Conservation (phyloP, 2,329 filamentous ascomycete genomes). For the Davidsoniella australis region DNA sequence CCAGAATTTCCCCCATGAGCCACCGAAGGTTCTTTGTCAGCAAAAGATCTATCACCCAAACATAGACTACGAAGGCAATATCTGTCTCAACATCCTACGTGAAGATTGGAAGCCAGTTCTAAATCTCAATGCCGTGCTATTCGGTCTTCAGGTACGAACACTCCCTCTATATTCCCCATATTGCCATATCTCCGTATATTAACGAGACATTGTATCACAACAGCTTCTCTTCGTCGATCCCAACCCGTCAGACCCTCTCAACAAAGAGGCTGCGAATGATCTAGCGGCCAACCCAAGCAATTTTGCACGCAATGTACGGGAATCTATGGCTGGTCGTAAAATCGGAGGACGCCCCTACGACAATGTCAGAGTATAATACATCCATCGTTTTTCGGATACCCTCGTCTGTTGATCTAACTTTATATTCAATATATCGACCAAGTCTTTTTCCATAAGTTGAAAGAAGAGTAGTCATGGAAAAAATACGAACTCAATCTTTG, state of each 20-base stretch:
- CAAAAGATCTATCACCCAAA: constrained; percentile 99
- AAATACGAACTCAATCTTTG: too few species aligned
- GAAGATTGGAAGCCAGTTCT: constrained; percentile 99
- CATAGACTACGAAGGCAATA: constrained; percentile 93
- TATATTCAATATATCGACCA: too few species aligned
- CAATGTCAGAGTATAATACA: neutral
- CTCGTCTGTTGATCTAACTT: too few species aligned
- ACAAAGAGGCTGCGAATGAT: constrained; percentile 94
- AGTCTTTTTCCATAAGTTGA: too few species aligned
- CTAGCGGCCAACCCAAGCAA: constrained; percentile 67
- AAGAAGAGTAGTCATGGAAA: too few species aligned
- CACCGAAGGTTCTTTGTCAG: constrained; percentile 89
- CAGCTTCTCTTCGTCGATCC: constrained; percentile 96
- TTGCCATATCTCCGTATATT: neutral
- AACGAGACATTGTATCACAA: neutral
- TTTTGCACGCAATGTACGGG: constrained; percentile 82
- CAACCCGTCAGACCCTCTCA: constrained; percentile 91
- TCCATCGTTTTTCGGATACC: neutral
- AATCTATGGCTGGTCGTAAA: constrained; percentile 63
- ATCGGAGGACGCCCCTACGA: constrained; percentile 64
- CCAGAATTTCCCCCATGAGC: constrained; percentile 91
- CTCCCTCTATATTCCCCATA: neutral
- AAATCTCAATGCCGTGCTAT: constrained; percentile 90
- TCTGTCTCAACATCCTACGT: constrained; percentile 89
- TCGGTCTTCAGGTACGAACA: constrained; percentile 60